phyloP scores from a whole-genome alignment of 139 green algal species.

The Chara braunii region DNA sequence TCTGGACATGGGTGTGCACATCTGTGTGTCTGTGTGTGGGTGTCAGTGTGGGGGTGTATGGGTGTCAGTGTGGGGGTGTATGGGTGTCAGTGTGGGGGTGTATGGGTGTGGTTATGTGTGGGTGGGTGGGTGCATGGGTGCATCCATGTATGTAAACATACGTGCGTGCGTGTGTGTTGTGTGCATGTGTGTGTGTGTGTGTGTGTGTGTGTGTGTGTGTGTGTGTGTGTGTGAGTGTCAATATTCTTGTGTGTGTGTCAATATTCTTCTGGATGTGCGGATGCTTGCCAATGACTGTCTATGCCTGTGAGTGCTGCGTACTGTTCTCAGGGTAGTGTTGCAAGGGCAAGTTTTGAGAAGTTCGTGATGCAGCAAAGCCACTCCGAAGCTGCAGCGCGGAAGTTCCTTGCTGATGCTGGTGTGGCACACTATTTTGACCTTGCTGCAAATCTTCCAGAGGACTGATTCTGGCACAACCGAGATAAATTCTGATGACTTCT shows the following conservation, averaged over 20 bases:
- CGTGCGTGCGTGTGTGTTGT: no score
- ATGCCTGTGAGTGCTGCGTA: background rate
- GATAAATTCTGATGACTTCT: conserved; percentile 9
- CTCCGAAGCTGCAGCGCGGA: conserved; percentile 40
- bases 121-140: no score
- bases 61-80: no score
- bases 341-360: conserved; percentile 53
- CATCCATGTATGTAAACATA: no score
- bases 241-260: background rate
- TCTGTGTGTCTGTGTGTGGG: no score
- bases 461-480: conserved; percentile 1
- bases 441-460: conserved; percentile 38
- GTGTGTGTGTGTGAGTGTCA: background rate
- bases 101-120: no score
- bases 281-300: background rate
- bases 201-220: background rate
- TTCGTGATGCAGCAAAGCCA: conserved; percentile 53
- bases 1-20: no score
- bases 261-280: background rate
- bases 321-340: conserved; percentile 61
- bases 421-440: conserved; percentile 83
- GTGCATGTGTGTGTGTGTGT: no score
- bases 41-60: no score
- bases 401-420: conserved; percentile 48
- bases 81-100: no score